phyloP scores from a whole-genome alignment of 768 basidiomycete species.

The Pilatotrama ljubarskyi region DNA sequence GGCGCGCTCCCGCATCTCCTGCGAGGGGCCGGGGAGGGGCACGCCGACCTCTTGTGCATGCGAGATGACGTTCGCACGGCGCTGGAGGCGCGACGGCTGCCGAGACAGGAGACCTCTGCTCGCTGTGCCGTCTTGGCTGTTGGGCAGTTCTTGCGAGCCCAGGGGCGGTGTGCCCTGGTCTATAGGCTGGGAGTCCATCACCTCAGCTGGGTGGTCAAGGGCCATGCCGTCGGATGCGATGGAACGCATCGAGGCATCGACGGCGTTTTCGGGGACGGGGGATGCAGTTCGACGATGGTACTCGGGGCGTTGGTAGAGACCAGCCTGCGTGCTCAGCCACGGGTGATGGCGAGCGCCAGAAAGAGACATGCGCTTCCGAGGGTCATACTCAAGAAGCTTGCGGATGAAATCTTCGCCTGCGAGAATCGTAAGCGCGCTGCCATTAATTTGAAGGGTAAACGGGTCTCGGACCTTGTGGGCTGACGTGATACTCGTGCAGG shows the following conservation, averaged over 20 bases:
- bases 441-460: too few relatives aligned
- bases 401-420: constrained; percentile 68
- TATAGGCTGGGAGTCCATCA: constrained; percentile 9
- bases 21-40: constrained; percentile 49
- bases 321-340: constrained; percentile 55
- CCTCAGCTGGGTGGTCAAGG: constrained; percentile 1
- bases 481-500: constrained; percentile 43
- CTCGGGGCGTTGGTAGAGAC: background rate
- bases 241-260: constrained; percentile 23
- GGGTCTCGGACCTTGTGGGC: constrained; percentile 55
- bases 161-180: background rate
- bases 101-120: background rate
- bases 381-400: constrained; percentile 63
- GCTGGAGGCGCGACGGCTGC: constrained; percentile 20
- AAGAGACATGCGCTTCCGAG: constrained; percentile 69
- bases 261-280: background rate
- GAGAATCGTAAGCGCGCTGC: background rate
- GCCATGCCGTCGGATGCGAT: constrained; percentile 17
- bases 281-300: constrained; percentile 14
- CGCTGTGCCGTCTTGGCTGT: background rate
- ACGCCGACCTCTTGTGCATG: constrained; percentile 41
- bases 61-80: constrained; percentile 21
- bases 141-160: background rate
- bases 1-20: constrained; percentile 54
- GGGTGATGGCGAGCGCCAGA: constrained; percentile 66